A percentile compares a stretch with the other conserved stretches of the same genome.
Conservation (phyloP, 1,139 yeast genomes). For the Saccharomycopsis crataegensis region DNA sequence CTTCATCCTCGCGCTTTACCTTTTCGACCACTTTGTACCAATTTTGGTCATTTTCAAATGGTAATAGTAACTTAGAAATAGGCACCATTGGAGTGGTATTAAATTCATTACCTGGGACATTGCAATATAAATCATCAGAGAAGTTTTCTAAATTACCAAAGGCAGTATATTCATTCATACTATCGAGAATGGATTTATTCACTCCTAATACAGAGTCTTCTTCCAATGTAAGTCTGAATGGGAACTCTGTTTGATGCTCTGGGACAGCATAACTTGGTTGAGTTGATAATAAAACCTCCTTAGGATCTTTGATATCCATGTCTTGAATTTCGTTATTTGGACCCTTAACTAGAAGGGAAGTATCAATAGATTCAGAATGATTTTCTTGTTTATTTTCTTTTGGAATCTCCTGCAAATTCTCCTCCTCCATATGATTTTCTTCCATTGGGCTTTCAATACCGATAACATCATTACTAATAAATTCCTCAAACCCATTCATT, state of each 20-base stretch:
- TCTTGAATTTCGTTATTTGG: background rate
- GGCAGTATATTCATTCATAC: constrained; percentile 49
- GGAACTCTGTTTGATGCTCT: constrained; percentile 25
- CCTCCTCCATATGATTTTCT: constrained; percentile 1
- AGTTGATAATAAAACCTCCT: background rate
- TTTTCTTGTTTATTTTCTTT: constrained; percentile 1
- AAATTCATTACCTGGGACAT: constrained; percentile 29
- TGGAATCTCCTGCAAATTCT: background rate
- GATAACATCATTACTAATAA: constrained; percentile 12
- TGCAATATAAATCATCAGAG: constrained; percentile 26
- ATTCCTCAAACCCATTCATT: constrained; percentile 9
- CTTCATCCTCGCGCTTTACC: constrained; percentile 36
- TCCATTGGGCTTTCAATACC: constrained; percentile 12
- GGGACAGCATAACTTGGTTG: background rate
- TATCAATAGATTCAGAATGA: background rate
- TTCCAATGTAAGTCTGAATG: constrained; percentile 52
- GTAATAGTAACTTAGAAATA: constrained; percentile 56
- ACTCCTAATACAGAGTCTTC: constrained; percentile 23
- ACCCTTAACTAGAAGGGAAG: background rate
- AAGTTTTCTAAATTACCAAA: constrained; percentile 14
- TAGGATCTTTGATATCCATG: background rate
- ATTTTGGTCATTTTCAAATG: constrained; percentile 49
- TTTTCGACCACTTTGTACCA: constrained; percentile 57
- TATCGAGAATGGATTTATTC: constrained; percentile 48
- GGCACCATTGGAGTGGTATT: constrained; percentile 31